Evolutionary conservation across 257 asterid genomes (phyloP), one percentile per base, ranked within the genome.

Genomic region (Nicotiana tabacum): DNA sequence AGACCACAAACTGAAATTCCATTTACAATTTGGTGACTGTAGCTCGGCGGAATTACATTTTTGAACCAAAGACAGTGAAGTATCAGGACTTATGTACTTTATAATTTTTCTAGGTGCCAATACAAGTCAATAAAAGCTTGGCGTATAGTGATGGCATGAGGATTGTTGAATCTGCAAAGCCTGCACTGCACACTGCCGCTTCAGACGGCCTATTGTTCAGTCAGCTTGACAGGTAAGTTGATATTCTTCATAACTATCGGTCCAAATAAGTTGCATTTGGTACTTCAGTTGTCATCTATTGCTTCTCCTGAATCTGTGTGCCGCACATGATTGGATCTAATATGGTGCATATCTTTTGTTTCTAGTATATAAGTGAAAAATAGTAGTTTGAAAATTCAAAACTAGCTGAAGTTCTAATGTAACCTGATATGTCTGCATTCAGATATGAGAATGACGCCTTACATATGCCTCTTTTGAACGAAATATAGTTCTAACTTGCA

Each of bases 111-210:
- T 81, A 90, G 92, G 91, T 87, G 46, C 90, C 93, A 5, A 88
- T 90, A 78, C 93, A 90, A 83, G 93, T 90, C 85, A 88, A 90
- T 89, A 90, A 83, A 56, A 83, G 81, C 85, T 85, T 90, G 83
- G 93, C 90, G 1, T 85, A 84, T 72, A 88, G 85, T 78, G 93
- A 90, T 80, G 91, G 91, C 80, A 85, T 90, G 83, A 90, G 83
- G 88, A 86, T 90, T 39, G 81, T 88, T 56, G 93, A 90, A 77
- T 85, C 89, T 46, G 87, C 91, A 48, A 86, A 88, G 77, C 86
- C 85, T 1, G 30, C 81, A 2, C 86, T 27, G 65, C 35, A 6
- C 33, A 16, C 79, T 24, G 79, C 82, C 35, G 6, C 87, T 53
- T 78, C 84, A n/a, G 86, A 84, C 39, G 88, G 86, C 76, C 65